Conservation (phyloP, 495 filamentous ascomycete genomes). For the Trypethelium eluteriae region DNA sequence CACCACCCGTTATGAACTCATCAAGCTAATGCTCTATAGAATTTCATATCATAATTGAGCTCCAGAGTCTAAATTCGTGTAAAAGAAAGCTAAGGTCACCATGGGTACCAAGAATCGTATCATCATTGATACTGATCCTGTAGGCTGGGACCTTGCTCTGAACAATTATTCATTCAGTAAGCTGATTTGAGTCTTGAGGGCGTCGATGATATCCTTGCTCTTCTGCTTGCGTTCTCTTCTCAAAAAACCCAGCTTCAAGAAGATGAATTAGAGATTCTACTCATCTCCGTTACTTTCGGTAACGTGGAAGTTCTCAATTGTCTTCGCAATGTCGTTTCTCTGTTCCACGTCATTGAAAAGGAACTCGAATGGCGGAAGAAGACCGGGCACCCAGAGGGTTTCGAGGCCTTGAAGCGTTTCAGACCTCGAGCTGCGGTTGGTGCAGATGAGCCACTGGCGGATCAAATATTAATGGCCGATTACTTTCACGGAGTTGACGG, state of each 20-base stretch:
- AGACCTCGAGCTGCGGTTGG: conserved; percentile 84
- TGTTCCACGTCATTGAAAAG: conserved; percentile 88
- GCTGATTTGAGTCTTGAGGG: conserved; percentile 45
- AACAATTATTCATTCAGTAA: neutral
- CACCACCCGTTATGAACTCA: no score
- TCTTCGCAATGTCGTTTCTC: conserved; percentile 77
- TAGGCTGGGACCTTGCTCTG: neutral
- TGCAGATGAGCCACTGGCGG: conserved; percentile 74
- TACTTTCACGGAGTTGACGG: conserved; percentile 91
- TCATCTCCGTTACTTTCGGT: conserved; percentile 87
- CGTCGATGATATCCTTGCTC: conserved; percentile 83
- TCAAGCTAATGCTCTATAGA: no score
- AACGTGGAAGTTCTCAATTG: conserved; percentile 83
- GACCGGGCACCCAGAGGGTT: conserved; percentile 57
- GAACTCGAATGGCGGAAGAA: conserved; percentile 76
- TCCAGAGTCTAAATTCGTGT: neutral
- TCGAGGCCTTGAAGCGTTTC: conserved; percentile 54
- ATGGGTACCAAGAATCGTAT: neutral
- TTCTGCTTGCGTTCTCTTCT: conserved; percentile 76
- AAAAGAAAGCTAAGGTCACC: neutral
- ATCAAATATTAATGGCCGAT: conserved; percentile 75
- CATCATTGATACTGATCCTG: conserved; percentile 9
- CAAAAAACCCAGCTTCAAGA: conserved; percentile 72
- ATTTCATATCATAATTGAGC: neutral
- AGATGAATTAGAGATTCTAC: conserved; percentile 77